Percentiles rank a stretch among this genome's conserved stretches.
Evolutionary conservation across 2,329 filamentous ascomycete genomes (phyloP).

Genomic region (Aspergillus sp.): DNA sequence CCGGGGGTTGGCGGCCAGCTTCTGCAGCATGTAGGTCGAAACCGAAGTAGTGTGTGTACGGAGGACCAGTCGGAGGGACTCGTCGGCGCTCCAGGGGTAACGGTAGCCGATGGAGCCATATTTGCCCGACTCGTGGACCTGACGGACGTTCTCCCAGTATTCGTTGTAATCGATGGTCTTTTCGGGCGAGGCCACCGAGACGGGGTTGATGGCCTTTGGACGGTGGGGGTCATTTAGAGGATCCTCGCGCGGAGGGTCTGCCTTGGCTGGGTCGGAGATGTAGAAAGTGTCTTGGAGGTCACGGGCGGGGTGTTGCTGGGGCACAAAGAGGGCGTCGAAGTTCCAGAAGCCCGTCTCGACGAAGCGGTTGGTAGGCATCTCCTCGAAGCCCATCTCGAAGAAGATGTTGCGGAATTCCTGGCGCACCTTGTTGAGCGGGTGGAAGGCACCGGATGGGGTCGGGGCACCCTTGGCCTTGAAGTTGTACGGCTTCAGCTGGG

Average conservation of each 20-base stretch:
- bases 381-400: constrained; percentile 97
- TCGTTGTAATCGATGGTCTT: constrained; percentile 64
- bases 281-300: constrained; percentile 99
- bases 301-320: constrained; percentile 94
- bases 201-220: constrained; percentile 33
- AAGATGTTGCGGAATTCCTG: constrained; percentile 96
- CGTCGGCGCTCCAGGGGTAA: constrained; percentile 86
- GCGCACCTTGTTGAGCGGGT: constrained; percentile 82
- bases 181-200: constrained; percentile 45
- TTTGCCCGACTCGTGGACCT: constrained; percentile 85
- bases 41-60: constrained; percentile 95
- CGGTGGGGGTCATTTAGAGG: constrained; percentile 38
- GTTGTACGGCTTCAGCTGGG: constrained; percentile 80
- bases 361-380: constrained; percentile 92
- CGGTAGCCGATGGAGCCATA: constrained; percentile 95
- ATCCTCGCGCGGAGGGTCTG: constrained; percentile 62
- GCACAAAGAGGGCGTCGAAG: constrained; percentile 93
- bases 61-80: constrained; percentile 80
- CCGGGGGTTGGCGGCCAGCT: constrained; percentile 75
- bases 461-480: constrained; percentile 63
- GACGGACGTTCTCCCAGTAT: constrained; percentile 83
- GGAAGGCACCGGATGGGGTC: constrained; percentile 45
- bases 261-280: constrained; percentile 79
- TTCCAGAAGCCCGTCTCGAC: constrained; percentile 99
- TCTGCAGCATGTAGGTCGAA: constrained; percentile 84